phyloP scores from a whole-genome alignment of 139 green algal species.

The Ettlia oleoabundans region DNA sequence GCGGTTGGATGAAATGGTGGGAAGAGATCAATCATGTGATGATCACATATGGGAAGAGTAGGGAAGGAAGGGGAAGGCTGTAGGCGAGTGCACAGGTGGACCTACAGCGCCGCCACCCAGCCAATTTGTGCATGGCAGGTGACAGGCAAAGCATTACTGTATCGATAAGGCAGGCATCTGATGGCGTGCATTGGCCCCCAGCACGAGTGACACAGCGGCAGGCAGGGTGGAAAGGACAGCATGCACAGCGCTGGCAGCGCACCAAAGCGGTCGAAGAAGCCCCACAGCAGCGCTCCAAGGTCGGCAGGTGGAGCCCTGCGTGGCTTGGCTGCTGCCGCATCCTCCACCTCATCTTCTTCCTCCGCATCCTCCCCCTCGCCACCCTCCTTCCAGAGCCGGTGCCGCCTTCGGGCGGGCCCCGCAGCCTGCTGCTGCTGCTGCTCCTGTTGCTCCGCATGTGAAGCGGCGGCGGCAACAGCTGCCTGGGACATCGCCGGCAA shows the following conservation, averaged over 20 bases:
- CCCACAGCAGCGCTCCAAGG: conserved; percentile 63
- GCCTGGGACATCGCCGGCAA: not conserved
- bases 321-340: not conserved
- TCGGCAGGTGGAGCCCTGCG: conserved; percentile 49
- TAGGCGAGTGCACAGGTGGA: too few relatives aligned
- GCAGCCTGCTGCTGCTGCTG: not conserved
- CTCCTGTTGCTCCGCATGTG: not conserved
- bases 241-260: not conserved
- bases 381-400: not conserved
- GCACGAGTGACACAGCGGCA: not conserved
- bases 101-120: too few relatives aligned
- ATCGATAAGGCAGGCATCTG: too few relatives aligned
- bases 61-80: not conserved
- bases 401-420: too few relatives aligned
- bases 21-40: not conserved
- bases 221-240: not conserved
- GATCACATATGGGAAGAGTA: not conserved
- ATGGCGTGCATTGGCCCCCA: too few relatives aligned
- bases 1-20: not conserved
- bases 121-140: too few relatives aligned
- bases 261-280: conserved; percentile 72
- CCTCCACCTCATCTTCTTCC: not conserved
- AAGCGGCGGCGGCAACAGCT: not conserved
- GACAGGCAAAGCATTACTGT: too few relatives aligned
- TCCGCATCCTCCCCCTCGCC: not conserved